phyloP scores from a whole-genome alignment of 2,329 filamentous ascomycete species.

The Talaromyces piceae region DNA sequence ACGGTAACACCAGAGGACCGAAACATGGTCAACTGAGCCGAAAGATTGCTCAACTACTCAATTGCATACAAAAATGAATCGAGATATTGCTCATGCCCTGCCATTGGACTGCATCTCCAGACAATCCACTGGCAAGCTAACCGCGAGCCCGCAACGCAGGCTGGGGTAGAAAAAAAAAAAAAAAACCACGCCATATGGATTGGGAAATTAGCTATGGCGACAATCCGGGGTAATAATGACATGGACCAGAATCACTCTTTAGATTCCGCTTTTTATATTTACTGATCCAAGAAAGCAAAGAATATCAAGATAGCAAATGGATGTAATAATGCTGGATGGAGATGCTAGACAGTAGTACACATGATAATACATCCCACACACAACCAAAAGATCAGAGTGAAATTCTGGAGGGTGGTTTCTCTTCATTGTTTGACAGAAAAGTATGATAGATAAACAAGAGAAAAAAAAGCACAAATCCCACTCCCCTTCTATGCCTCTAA shows the following conservation, averaged over 20 bases:
- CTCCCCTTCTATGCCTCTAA: not conserved
- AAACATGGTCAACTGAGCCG: not conserved
- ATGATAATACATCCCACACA: slow-evolving; percentile 2
- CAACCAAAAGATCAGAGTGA: not conserved
- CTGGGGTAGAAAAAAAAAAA: no score
- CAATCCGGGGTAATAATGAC: not conserved
- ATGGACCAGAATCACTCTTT: not conserved
- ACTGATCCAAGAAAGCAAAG: not conserved
- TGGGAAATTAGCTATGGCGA: not conserved
- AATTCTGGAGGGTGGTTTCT: not conserved
- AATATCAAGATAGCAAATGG: not conserved
- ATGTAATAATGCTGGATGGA: not conserved
- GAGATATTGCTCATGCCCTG: no score
- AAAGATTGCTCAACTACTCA: not conserved
- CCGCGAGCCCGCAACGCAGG: no score
- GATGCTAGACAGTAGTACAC: slow-evolving; percentile 2
- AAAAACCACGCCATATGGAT: not conserved
- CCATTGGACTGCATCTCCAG: no score
- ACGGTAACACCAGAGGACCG: not conserved
- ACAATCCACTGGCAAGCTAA: no score
- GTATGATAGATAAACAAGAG: not conserved
- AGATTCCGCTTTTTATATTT: not conserved
- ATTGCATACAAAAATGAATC: not conserved
- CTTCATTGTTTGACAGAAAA: not conserved
- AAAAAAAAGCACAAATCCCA: not conserved